Evolutionary conservation across 2,329 filamentous ascomycete genomes (phyloP).

Genomic region (Sphaerulina vaccinii): DNA sequence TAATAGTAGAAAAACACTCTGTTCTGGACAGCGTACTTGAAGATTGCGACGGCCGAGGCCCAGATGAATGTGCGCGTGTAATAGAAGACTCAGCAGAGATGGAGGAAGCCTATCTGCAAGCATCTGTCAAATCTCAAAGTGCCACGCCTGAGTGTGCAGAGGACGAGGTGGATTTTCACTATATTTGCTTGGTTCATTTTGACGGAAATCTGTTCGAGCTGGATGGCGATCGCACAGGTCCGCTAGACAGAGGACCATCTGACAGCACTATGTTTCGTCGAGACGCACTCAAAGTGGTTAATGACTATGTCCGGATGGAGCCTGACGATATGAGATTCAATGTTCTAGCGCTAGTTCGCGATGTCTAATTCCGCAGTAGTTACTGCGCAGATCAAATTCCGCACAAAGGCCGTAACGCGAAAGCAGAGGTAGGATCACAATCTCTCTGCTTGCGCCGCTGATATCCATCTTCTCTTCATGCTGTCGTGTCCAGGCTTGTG

Average conservation of each 20-base stretch:
- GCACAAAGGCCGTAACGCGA: not conserved
- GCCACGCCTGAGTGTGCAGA: not conserved
- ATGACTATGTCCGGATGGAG: not conserved
- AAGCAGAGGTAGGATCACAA: not conserved
- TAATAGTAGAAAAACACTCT: not conserved
- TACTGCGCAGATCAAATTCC: not conserved
- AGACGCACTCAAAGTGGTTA: not conserved
- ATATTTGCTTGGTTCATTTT: not conserved
- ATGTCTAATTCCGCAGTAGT: not conserved
- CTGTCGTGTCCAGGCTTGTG: constrained; percentile 16
- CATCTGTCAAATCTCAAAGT: not conserved
- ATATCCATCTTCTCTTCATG: constrained; percentile 22
- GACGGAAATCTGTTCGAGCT: not conserved
- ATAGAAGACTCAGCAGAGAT: constrained; percentile 2
- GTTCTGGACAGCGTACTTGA: not conserved
- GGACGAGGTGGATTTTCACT: constrained; percentile 6
- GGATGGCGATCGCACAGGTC: constrained; percentile 3
- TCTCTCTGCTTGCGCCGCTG: not conserved
- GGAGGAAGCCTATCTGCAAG: not conserved
- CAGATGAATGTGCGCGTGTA: not conserved
- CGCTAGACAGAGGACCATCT: not conserved
- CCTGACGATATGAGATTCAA: constrained; percentile 3
- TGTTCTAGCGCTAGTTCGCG: constrained; percentile 1
- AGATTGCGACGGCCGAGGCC: not conserved
- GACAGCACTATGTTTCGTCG: not conserved